Evolutionary conservation across 352 stramenopile genomes (phyloP), one percentile per base, ranked within the genome.

Genomic region (Globisporangium mamillatum): DNA sequence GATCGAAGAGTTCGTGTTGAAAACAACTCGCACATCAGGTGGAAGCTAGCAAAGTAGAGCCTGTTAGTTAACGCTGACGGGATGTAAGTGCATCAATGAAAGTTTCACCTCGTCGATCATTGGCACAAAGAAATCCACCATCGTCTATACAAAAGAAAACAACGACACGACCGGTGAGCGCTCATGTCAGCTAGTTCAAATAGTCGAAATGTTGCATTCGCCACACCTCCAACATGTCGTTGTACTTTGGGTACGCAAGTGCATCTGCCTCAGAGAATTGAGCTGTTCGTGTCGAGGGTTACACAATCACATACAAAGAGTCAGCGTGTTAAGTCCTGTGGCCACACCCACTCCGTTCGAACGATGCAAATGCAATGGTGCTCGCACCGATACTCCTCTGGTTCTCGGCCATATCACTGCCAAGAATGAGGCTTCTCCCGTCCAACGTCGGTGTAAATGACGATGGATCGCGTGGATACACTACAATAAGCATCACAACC

Each of bases 381-480:
- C 16, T n/a, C 67, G 29, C 52, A 93, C 86, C 82, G 7, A 94
- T 94, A 59, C 83, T 92, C 50, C 71, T 72, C 67, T 93, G 82
- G n/a, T 88, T 95, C 55, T 85, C 68, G 14, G 72, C n/a, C 78
- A 91, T 92, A 69, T 94, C 76, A 29, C 79, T 82, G 1, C 86
- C 89, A 3, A 97, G 82, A 59, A 97, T 84, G 44, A 97, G 78
- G 46, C 79, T 93, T 25, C 84, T 72, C 0, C 90, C 87, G 56
- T 90, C 84, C 46, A 88, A 68, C 18, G 81, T 95, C 8, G 91
- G 91, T 16, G 91, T 97, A 66, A 97, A 97, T 34, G 91, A 97
- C 3, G 84, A 91, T 20, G 89, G 91, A 63, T 97, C 85, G 1
- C 91, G 75, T 27, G 91, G 79, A 25, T 89, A 92, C 44, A 94